Conservation (phyloP, 2,329 filamentous ascomycete species). For the Rhynchosporium agropyri region DNA sequence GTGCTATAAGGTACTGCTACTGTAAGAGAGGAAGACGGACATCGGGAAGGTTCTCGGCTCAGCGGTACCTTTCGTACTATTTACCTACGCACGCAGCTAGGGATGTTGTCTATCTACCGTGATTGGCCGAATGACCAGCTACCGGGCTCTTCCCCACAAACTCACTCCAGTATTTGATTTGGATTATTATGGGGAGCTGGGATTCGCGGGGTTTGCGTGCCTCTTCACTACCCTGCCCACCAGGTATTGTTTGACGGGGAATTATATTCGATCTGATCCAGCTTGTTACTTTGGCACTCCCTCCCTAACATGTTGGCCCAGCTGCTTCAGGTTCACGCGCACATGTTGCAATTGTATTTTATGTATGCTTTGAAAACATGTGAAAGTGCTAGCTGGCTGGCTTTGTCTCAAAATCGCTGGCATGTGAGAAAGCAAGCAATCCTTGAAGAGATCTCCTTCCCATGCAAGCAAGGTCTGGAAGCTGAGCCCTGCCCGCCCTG, state of each 20-base stretch:
- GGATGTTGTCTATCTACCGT: conserved; percentile 15
- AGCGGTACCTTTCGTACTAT: conserved; percentile 16
- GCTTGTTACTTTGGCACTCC: too few species aligned
- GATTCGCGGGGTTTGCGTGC: not conserved
- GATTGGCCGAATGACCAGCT: conserved; percentile 15
- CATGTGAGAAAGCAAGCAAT: not conserved
- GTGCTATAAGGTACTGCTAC: not conserved
- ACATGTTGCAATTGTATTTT: not conserved
- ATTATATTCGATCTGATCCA: too few species aligned
- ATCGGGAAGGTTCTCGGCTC: conserved; percentile 21
- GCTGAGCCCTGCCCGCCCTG: not conserved
- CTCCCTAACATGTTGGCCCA: too few species aligned
- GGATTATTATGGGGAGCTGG: not conserved
- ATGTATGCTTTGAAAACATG: not conserved
- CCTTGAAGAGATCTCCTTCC: not conserved
- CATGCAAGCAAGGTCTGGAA: conserved; percentile 3
- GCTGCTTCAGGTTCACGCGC: not conserved
- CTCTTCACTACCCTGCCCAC: not conserved
- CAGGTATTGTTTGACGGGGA: too few species aligned
- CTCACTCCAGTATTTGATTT: conserved; percentile 3
- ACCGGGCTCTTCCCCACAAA: conserved; percentile 16
- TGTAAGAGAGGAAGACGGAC: not conserved
- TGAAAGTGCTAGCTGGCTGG: not conserved
- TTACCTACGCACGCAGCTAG: not conserved
- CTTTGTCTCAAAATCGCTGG: not conserved